Evolutionary conservation across 495 filamentous ascomycete genomes (phyloP).

Genomic region (Oleoguttula mirabilis): DNA sequence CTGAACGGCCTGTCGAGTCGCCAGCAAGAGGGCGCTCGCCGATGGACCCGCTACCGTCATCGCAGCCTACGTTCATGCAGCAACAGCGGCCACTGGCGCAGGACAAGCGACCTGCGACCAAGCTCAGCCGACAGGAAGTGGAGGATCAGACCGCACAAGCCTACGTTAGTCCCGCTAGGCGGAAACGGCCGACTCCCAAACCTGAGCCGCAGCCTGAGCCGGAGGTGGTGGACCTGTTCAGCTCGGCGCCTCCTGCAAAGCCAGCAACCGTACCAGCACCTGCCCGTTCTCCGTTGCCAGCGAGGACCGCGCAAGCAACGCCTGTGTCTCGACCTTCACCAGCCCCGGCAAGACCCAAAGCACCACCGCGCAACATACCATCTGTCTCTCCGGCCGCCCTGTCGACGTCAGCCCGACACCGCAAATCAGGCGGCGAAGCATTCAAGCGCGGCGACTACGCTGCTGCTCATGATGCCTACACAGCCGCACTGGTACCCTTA

Average conservation of each 20-base stretch:
- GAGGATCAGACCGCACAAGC: slow-evolving; percentile 76
- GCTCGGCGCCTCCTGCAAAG: slow-evolving; percentile 31
- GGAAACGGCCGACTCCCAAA: slow-evolving; percentile 46
- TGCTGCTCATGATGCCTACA: slow-evolving; percentile 70
- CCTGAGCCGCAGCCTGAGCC: slow-evolving; percentile 34
- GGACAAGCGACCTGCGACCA: slow-evolving; percentile 36
- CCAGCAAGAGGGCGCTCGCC: slow-evolving; percentile 13
- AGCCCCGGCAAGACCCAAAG: slow-evolving; percentile 30
- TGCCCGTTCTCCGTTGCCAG: too few species aligned
- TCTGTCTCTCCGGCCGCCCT: slow-evolving; percentile 54
- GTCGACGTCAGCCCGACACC: slow-evolving; percentile 58
- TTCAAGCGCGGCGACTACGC: slow-evolving; percentile 94
- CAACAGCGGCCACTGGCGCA: slow-evolving; percentile 34
- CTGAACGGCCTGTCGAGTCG: background rate
- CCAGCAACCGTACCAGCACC: slow-evolving; percentile 22
- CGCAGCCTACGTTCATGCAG: slow-evolving; percentile 38
- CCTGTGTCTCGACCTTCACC: slow-evolving; percentile 4
- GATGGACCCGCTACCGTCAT: slow-evolving; percentile 13
- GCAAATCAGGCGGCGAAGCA: slow-evolving; percentile 65
- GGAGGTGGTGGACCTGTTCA: slow-evolving; percentile 37
- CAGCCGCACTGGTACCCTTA: slow-evolving; percentile 57
- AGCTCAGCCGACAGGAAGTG: slow-evolving; percentile 54
- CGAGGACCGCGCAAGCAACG: slow-evolving; percentile 6
- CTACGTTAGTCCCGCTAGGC: slow-evolving; percentile 79
- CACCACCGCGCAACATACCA: slow-evolving; percentile 54